phyloP scores from a whole-genome alignment of 2,329 filamentous ascomycete species.

The Pyricularia grisea region DNA sequence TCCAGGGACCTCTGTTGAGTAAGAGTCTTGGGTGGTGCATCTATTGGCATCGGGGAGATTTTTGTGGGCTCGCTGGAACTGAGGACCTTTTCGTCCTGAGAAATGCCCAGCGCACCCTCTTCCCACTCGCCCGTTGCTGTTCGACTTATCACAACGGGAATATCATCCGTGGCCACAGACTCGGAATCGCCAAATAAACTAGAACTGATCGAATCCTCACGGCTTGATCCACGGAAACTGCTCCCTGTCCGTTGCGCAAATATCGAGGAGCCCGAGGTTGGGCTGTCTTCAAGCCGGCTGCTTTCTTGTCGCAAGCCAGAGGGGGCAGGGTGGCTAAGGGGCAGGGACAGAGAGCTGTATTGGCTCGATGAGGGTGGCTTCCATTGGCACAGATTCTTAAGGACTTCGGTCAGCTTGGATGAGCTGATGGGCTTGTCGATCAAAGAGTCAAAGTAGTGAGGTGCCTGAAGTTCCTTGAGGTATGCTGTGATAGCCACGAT shows the following conservation, averaged over 20 bases:
- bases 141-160: conserved; percentile 65
- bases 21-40: conserved; percentile 46
- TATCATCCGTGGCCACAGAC: conserved; percentile 66
- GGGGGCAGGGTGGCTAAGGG: conserved; percentile 49
- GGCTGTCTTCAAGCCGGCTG: conserved; percentile 64
- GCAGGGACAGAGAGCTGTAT: conserved; percentile 26
- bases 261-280: conserved; percentile 66
- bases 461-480: conserved; percentile 90
- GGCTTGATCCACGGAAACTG: conserved; percentile 69
- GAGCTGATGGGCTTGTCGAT: conserved; percentile 96
- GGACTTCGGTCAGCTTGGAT: conserved; percentile 79
- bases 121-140: conserved; percentile 72
- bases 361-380: conserved; percentile 57
- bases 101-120: conserved; percentile 70
- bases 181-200: conserved; percentile 84
- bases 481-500: conserved; percentile 97
- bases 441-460: conserved; percentile 90
- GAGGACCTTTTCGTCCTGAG: conserved; percentile 43
- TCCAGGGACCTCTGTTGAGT: conserved; percentile 55
- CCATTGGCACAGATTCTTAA: conserved; percentile 88
- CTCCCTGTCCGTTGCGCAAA: conserved; percentile 63
- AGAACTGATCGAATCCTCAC: conserved; percentile 82
- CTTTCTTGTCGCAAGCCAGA: conserved; percentile 58
- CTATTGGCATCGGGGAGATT: conserved; percentile 45
- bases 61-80: conserved; percentile 23